These are phyloP conservation scores for Ophiocordyceps sinensis DNA, from an alignment of 2,329 filamentous ascomycete species.

Conservation along the genomic window DNA sequence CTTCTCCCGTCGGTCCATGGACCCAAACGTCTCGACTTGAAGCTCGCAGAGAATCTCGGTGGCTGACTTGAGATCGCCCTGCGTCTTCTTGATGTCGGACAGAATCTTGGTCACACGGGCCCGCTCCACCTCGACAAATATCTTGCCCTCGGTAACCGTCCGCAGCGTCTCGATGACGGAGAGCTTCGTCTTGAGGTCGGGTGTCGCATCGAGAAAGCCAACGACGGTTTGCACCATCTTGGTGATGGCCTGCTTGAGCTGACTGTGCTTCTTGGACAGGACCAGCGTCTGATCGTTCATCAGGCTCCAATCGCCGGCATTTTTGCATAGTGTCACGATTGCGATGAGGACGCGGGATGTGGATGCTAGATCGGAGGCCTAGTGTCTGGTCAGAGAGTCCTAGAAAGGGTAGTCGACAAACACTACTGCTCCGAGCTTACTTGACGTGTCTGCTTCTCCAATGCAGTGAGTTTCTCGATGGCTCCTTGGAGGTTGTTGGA, in stretches of 20 bases:
- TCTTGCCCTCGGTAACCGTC: conserved; percentile 98
- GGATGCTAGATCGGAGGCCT: conserved; percentile 92
- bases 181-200: conserved; percentile 75
- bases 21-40: conserved; percentile 97
- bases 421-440: conserved; percentile 27
- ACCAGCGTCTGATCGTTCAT: conserved; percentile 94
- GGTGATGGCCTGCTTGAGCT: conserved; percentile 97
- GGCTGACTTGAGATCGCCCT: conserved; percentile 81
- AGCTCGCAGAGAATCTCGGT: conserved; percentile 92
- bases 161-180: conserved; percentile 88
- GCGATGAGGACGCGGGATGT: conserved; percentile 77
- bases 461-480: conserved; percentile 77
- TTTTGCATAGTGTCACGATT: conserved; percentile 89
- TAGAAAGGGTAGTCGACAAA: conserved; percentile 5
- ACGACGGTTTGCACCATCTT: conserved; percentile 98
- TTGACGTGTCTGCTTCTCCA: conserved; percentile 97
- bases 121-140: conserved; percentile 97
- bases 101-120: conserved; percentile 89
- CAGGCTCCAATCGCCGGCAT: conserved; percentile 82
- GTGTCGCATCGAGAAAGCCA: conserved; percentile 75
- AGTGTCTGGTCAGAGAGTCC: conserved; percentile 6
- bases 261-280: conserved; percentile 97
- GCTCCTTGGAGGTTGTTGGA: conserved; percentile 74
- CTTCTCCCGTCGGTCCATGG: conserved; percentile 95
- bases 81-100: conserved; percentile 92